Evolutionary conservation across 176 grass and related monocot species (phyloP).

Genomic region (Paspalum vaginatum): DNA sequence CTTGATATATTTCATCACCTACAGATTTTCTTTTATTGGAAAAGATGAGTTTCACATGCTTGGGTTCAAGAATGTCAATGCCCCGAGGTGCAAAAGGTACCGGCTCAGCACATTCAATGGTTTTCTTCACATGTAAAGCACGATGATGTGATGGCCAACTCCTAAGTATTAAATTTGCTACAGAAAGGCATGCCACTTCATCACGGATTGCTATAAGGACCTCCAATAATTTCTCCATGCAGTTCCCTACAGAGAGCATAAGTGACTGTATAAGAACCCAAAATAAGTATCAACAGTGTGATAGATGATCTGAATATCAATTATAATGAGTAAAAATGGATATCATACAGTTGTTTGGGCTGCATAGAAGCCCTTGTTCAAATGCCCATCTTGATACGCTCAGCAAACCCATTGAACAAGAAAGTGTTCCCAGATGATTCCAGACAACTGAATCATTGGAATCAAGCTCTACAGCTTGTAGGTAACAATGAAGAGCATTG

Average conservation of each 20-base stretch:
- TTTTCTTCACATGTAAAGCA: slow-evolving; percentile 86
- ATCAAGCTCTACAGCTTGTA: slow-evolving; percentile 96
- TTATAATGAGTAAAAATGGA: slow-evolving; percentile 38
- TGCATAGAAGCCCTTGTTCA: slow-evolving; percentile 93
- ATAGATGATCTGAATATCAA: slow-evolving; percentile 27
- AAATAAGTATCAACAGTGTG: slow-evolving; percentile 23
- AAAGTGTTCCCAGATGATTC: slow-evolving; percentile 95
- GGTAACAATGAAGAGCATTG: slow-evolving; percentile 91
- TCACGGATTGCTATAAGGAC: slow-evolving; percentile 93
- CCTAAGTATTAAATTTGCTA: slow-evolving; percentile 78
- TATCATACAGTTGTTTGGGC: slow-evolving; percentile 92
- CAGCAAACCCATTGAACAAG: slow-evolving; percentile 87
- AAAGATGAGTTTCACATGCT: slow-evolving; percentile 79
- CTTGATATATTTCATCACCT: slow-evolving; percentile 50
- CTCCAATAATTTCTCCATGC: slow-evolving; percentile 97
- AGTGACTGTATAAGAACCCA: slow-evolving; percentile 26
- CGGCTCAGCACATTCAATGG: slow-evolving; percentile 69
- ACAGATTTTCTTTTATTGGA: slow-evolving; percentile 77
- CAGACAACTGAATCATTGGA: slow-evolving; percentile 92
- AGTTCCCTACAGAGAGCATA: slow-evolving; percentile 66
- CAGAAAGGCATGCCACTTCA: slow-evolving; percentile 79
- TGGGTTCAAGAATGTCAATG: slow-evolving; percentile 82
- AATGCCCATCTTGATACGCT: slow-evolving; percentile 93
- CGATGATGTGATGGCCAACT: slow-evolving; percentile 98
- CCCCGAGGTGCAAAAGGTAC: slow-evolving; percentile 73